Evolutionary conservation across 116 monocot species (phyloP).

Genomic region (Papilionanthe hybrid): DNA sequence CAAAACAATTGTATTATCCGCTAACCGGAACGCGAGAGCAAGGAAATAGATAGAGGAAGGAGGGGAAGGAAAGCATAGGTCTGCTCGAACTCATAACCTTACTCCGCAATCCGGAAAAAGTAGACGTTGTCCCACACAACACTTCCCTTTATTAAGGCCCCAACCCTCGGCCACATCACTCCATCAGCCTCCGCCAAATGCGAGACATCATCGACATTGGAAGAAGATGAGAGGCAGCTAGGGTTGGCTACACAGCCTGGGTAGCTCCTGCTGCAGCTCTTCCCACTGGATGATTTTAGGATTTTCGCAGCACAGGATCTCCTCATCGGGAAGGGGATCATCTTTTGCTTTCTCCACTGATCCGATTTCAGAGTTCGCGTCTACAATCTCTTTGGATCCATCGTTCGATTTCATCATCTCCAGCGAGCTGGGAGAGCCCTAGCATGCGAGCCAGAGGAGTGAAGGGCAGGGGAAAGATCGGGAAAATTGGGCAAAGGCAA

Average conservation of each 20-base stretch:
- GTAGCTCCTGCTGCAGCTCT: slow-evolving; percentile 94
- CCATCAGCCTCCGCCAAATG: slow-evolving; percentile 4
- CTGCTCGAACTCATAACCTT: slow-evolving; percentile 97
- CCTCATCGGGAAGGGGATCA: slow-evolving; percentile 6
- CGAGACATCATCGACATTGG: neutral
- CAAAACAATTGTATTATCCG: neutral
- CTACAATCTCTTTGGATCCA: slow-evolving; percentile 12
- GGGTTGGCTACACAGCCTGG: slow-evolving; percentile 78
- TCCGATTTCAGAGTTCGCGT: neutral
- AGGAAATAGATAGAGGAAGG: slow-evolving; percentile 42
- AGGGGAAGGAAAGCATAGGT: slow-evolving; percentile 83
- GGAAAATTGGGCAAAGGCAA: no score
- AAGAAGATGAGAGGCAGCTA: slow-evolving; percentile 43
- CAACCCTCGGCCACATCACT: slow-evolving; percentile 33
- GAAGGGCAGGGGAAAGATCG: no score
- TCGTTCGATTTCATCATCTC: slow-evolving; percentile 14
- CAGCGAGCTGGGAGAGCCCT: no score
- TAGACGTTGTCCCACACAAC: slow-evolving; percentile 90
- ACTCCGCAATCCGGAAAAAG: slow-evolving; percentile 80
- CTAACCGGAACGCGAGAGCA: slow-evolving; percentile 65
- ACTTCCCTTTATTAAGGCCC: slow-evolving; percentile 50
- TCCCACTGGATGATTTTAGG: slow-evolving; percentile 84
- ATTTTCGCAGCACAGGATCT: slow-evolving; percentile 23
- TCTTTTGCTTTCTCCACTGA: neutral
- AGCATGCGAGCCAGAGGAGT: no score